Conservation (phyloP, 768 basidiomycete genomes). For the Termitomyces sp. region DNA sequence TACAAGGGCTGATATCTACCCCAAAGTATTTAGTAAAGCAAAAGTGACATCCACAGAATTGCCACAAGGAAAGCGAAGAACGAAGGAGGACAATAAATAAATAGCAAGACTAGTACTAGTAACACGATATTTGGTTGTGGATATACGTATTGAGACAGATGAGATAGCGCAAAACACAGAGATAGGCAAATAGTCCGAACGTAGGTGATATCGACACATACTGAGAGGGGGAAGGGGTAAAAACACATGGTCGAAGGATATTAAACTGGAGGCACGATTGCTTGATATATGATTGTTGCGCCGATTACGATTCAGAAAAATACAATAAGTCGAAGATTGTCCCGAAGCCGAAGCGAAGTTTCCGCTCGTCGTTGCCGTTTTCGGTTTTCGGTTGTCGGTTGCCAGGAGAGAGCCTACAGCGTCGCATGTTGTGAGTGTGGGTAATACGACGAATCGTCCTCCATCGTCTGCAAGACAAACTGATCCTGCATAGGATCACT, state of each 20-base stretch:
- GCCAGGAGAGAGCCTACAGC: conserved; percentile 2
- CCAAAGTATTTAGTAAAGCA: not conserved
- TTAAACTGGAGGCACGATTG: not conserved
- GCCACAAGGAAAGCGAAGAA: not conserved
- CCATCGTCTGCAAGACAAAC: conserved; percentile 15
- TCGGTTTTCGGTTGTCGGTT: not conserved
- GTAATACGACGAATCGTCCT: conserved; percentile 14
- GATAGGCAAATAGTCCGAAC: not conserved
- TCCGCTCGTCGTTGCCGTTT: not conserved
- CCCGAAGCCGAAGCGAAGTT: not conserved
- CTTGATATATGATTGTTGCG: not conserved
- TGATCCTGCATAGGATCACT: conserved; percentile 9
- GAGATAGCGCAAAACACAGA: not conserved
- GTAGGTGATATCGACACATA: not conserved
- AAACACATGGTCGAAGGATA: not conserved
- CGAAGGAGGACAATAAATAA: not conserved
- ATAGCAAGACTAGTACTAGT: not conserved
- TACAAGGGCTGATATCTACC: not conserved
- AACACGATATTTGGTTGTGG: not conserved
- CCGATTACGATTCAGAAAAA: not conserved
- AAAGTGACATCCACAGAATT: not conserved
- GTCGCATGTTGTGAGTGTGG: conserved; percentile 13
- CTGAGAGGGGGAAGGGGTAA: not conserved
- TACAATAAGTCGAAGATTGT: not conserved
- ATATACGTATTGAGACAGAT: not conserved